Percentiles rank a stretch among this genome's conserved stretches.
Evolutionary conservation across 2,329 filamentous ascomycete species (phyloP).

Genomic region (Xylariaceae sp.): DNA sequence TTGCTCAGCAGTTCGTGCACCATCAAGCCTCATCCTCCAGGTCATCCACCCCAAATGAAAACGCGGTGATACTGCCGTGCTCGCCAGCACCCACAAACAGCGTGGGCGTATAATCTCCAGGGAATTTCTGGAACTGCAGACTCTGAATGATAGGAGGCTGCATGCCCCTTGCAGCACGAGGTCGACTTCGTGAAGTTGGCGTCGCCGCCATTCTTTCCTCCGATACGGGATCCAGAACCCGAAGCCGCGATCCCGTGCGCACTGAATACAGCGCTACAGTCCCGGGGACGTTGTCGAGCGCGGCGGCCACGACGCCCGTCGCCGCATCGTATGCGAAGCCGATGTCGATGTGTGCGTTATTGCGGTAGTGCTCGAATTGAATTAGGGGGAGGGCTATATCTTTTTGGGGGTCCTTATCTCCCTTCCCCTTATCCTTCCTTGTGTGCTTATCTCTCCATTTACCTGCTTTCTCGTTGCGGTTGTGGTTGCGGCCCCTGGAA

Average conservation of each 20-base stretch:
- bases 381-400: slow-evolving; percentile 50
- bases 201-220: not conserved
- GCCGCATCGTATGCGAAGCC: slow-evolving; percentile 59
- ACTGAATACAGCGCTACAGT: slow-evolving; percentile 58
- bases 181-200: too few species aligned
- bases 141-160: slow-evolving; percentile 44
- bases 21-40: slow-evolving; percentile 46
- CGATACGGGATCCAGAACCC: slow-evolving; percentile 27
- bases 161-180: too few species aligned
- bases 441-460: not conserved
- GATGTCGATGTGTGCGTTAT: slow-evolving; percentile 54
- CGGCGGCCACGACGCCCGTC: slow-evolving; percentile 60
- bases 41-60: slow-evolving; percentile 48
- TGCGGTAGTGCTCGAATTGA: slow-evolving; percentile 57
- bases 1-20: too few species aligned
- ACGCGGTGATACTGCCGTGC: slow-evolving; percentile 47
- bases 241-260: slow-evolving; percentile 50
- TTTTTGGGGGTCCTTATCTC: not conserved
- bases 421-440: not conserved
- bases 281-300: slow-evolving; percentile 54
- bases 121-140: slow-evolving; percentile 55
- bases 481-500: not conserved
- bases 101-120: slow-evolving; percentile 52
- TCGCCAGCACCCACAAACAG: slow-evolving; percentile 53
- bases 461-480: not conserved